Evolutionary conservation across 2,329 filamentous ascomycete species (phyloP).

Genomic region (Trichoderma sp.): DNA sequence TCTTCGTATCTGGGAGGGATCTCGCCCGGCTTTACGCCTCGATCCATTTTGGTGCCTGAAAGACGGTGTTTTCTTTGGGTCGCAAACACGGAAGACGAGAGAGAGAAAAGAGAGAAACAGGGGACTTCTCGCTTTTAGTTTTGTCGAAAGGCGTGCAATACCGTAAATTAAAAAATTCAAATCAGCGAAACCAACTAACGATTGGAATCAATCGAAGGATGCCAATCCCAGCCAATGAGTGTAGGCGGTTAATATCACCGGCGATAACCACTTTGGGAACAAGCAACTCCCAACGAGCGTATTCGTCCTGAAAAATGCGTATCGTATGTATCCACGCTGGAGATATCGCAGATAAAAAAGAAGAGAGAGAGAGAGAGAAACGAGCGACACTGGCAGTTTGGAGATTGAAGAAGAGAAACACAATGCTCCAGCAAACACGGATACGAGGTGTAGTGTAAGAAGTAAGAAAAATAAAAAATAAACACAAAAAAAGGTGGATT

Average conservation of each 20-base stretch:
- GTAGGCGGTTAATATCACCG: not conserved
- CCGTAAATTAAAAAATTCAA: not conserved
- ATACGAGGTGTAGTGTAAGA: not conserved
- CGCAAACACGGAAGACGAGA: not conserved
- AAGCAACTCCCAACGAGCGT: not conserved
- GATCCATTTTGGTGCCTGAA: not conserved
- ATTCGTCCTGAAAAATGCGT: not conserved
- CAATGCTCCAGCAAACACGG: not conserved
- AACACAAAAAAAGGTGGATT: not conserved
- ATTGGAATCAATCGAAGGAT: not conserved
- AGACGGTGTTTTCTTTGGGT: not conserved
- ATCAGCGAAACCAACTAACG: not conserved
- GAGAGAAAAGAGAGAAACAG: not conserved
- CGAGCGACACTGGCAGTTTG: not conserved
- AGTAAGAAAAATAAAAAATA: not conserved
- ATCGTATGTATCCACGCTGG: not conserved
- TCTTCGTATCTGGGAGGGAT: conserved; percentile 32
- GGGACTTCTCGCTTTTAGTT: not conserved
- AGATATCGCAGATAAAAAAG: not conserved
- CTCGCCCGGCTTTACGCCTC: conserved; percentile 27
- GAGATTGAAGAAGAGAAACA: not conserved
- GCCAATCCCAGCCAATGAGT: conserved; percentile 1
- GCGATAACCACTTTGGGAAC: conserved; percentile 14
- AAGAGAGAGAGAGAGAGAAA: not conserved
- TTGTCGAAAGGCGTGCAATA: not conserved